Base-by-base conservation (phyloP, 805 yeast genomes). In the Candida vaughaniae region DNA sequence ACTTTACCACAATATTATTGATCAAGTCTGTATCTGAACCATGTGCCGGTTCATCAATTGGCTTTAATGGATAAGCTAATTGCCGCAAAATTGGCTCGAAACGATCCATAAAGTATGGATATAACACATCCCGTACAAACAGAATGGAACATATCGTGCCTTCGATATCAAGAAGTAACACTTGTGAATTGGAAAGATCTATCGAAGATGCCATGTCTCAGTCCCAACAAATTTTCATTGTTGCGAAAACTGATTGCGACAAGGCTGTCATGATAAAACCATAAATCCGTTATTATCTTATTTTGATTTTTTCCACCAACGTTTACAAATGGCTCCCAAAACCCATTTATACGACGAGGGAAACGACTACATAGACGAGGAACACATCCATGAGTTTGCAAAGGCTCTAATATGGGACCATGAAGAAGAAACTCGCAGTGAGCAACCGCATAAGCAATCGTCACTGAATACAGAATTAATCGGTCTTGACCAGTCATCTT, bases 91-190 rank as follows among this genome's bases (percentile, higher is more conserved):
- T 39, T 1, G 51, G 7, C 25, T 85, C 80, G 16, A 80, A 49
- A 43, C 73, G 59, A 3, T 55, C 35, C 3, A 81, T 55, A 45
- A 93, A 90, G 53, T 76, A 89, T 0, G 96, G 96, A 60, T 79
- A 83, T 22, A 90, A 62, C 2, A 65, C 69, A 19, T 85, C 89
- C 49, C 85, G 84, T 28, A 90, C 98, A 53, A 90, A 90, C 1
- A 90, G 73, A 15, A 90, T 89, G 3, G 96, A 90, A 53, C 97
- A 90, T 20, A 90, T 80, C 0, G 97, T 90, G 12, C 98, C 98
- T 55, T 90, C 98, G 23, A 88, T 87, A 48, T 87, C 95, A 5
- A 89, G 29, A 6, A 45, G 29, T 6, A 45, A 29, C 6, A 38
- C 34, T 9, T 28, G 27, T 9, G 5, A 16, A 28, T 5, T 28